A percentile compares a stretch with the other conserved stretches of the same genome.
These are phyloP conservation scores for Talaromyces sp. DNA, from an alignment of 2,329 filamentous ascomycete species.

Conservation along the genomic window DNA sequence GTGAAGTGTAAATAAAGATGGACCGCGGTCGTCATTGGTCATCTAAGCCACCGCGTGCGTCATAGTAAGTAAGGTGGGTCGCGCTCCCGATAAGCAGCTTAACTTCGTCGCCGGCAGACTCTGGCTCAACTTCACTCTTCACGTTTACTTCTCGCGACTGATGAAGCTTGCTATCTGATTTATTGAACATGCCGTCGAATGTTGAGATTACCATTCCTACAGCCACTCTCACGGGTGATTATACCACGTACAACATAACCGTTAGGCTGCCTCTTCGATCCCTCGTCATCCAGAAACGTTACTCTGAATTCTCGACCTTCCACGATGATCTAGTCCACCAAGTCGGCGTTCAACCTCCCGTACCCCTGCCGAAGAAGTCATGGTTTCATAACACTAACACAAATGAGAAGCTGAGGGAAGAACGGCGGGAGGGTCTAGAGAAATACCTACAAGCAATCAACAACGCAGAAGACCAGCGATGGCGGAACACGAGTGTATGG, in stretches of 20 bases:
- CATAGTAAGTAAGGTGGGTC: conserved; percentile 10
- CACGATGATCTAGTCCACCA: conserved; percentile 51
- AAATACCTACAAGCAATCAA: conserved; percentile 59
- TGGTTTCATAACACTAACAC: conserved; percentile 59
- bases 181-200: conserved; percentile 37
- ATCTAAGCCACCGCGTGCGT: conserved; percentile 3
- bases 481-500: conserved; percentile 57
- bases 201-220: conserved; percentile 50
- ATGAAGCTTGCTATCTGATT: neutral
- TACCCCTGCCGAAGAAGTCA: conserved; percentile 55
- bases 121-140: neutral
- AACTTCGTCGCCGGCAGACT: conserved; percentile 2
- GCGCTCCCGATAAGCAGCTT: conserved; percentile 2
- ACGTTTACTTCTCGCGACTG: neutral
- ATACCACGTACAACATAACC: conserved; percentile 60
- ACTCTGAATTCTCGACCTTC: conserved; percentile 60
- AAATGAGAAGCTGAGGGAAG: conserved; percentile 56
- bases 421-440: conserved; percentile 55
- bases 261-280: conserved; percentile 60
- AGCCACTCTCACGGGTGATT: conserved; percentile 46
- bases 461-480: conserved; percentile 52
- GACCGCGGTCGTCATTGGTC: neutral
- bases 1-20: conserved; percentile 7
- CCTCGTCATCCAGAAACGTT: conserved; percentile 59
- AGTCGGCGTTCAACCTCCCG: conserved; percentile 51